Base-by-base conservation (phyloP, 495 filamentous ascomycete species). In the Xylaria acuta region DNA sequence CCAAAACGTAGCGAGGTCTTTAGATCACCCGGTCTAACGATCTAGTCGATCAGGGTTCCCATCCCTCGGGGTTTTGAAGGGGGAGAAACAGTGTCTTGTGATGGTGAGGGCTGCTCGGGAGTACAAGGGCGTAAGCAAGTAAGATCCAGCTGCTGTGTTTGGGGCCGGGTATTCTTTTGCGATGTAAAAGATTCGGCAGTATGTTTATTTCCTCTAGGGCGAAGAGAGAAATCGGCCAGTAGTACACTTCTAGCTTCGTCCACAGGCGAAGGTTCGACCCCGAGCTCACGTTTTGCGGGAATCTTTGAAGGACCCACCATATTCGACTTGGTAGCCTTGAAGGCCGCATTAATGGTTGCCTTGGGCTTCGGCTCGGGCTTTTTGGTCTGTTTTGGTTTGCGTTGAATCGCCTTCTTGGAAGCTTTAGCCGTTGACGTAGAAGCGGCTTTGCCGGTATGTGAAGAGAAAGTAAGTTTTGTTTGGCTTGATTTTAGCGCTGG, bases 281-380 rank as follows among this genome's bases (percentile, higher is more conserved):
- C 77, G 64, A 67, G 43, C 59, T 73, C 56, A 45, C 66, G 58
- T 59, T 73, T 78, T 14, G 74, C 58, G 1, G 78, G 71, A 2
- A 77, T 34, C 38, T 80, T 80, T 32, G 72, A 60, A 60, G 63
- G 32, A 5, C 40, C 41, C 16, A 49, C 51, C 6, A 70, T 40
- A 45, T 74, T 74, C 27, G 68, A 64, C 67, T 87, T 87, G 18
- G 80, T 82, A 18, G 84, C 75, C 70, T 81, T 84, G 72, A 86
- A 87, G 1, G 81, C 71, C 34, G 80, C 77, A 41, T 78, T 77
- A 51, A 86, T 77, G 41, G 75, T 79, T 63, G 76, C 80, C 67
- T 76, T 81, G 62, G 71, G 76, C 60, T 77, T 76, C 38, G 80
- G 77, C 40, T 76, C 70, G n/a, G 76, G 56, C 70, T 83, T 84